Percentiles rank a stretch among this genome's conserved stretches.
phyloP scores from a whole-genome alignment of 2,329 filamentous ascomycete genomes.

The Neonectria faginata region DNA sequence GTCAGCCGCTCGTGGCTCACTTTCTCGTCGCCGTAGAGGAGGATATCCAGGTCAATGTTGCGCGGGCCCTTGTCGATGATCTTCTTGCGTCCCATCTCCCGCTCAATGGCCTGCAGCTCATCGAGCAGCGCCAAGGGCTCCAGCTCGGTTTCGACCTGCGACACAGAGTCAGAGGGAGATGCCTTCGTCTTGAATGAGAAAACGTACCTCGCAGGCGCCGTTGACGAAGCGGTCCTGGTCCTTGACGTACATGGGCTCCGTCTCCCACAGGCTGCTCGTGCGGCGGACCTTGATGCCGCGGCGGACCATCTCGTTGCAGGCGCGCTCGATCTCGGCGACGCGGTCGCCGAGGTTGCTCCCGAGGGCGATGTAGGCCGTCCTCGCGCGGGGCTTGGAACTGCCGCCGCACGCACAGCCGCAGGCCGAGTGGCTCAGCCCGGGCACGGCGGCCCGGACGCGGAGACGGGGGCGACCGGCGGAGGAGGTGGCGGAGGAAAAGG shows the following conservation, averaged over 20 bases:
- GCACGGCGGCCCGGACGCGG: conserved; percentile 23
- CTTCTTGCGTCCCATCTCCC: conserved; percentile 81
- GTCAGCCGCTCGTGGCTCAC: conserved; percentile 79
- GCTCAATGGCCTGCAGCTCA: conserved; percentile 86
- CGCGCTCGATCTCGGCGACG: conserved; percentile 84
- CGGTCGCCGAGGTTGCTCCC: conserved; percentile 94
- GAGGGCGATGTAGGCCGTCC: conserved; percentile 82
- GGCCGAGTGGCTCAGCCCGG: conserved; percentile 41
- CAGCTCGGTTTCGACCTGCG: conserved; percentile 82
- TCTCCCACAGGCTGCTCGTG: conserved; percentile 94
- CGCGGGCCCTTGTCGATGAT: conserved; percentile 92
- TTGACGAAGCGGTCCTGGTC: conserved; percentile 93
- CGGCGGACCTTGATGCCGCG: conserved; percentile 78
- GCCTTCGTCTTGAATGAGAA: not conserved
- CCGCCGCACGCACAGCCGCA: conserved; percentile 52
- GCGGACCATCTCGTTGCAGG: conserved; percentile 81
- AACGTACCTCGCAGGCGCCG: conserved; percentile 86
- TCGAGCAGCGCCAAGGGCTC: conserved; percentile 82
- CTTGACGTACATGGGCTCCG: conserved; percentile 94
- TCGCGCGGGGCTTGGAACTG: conserved; percentile 48
- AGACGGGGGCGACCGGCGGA: conserved; percentile 35
- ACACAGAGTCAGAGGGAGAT: conserved; percentile 26
- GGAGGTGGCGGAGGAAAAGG: conserved; percentile 27
- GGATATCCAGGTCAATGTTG: conserved; percentile 93
- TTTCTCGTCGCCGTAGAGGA: conserved; percentile 79